Conservation (phyloP, 805 yeast genomes). For the Metschnikowia borealis region DNA sequence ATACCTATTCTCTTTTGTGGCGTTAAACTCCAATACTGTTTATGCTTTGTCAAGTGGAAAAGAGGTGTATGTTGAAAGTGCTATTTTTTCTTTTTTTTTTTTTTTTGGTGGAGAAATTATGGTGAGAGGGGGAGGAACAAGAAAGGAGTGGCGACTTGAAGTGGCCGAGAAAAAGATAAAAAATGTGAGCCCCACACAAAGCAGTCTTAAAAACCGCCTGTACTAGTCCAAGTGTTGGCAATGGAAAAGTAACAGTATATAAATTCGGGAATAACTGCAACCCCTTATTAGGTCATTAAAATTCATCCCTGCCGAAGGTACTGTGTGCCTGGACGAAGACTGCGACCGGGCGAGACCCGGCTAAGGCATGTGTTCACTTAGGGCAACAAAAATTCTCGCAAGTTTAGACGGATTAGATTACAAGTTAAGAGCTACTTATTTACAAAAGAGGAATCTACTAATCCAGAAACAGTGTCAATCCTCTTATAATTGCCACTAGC, state of each 20-base stretch:
- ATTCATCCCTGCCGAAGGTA: background rate
- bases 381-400: background rate
- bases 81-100: slow-evolving; percentile 4
- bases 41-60: slow-evolving; percentile 2
- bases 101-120: slow-evolving; percentile 4
- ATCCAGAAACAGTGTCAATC: background rate
- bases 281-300: background rate
- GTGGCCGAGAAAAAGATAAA: background rate
- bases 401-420: background rate
- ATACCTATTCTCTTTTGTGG: background rate
- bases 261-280: background rate
- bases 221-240: background rate
- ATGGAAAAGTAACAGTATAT: background rate
- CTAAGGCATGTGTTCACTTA: background rate
- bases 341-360: slow-evolving; percentile 3
- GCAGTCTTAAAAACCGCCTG: background rate
- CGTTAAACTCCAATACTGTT: background rate
- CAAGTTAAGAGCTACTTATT: background rate
- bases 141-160: slow-evolving; percentile 1
- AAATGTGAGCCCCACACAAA: background rate
- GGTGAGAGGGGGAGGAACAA: slow-evolving; percentile 5
- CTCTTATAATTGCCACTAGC: background rate
- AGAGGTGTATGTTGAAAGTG: slow-evolving; percentile 4
- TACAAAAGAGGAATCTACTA: background rate
- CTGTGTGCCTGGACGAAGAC: background rate